phyloP scores from a whole-genome alignment of 176 grass and related monocot species.

The bread wheat (Triticum aestivum) region DNA sequence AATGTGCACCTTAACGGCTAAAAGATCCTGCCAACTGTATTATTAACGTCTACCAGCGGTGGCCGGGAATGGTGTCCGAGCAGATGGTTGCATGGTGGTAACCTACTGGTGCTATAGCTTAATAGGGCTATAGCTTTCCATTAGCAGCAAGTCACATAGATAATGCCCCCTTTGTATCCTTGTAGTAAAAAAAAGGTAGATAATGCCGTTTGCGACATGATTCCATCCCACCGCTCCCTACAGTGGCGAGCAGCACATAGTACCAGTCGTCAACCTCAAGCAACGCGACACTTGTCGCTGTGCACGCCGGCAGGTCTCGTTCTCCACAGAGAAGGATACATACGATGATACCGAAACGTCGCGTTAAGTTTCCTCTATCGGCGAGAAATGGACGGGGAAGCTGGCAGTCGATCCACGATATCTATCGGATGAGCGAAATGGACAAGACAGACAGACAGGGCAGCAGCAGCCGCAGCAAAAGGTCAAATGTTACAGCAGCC shows the following conservation, averaged over 20 bases:
- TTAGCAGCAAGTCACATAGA: too few relatives aligned
- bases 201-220: slow-evolving; percentile 17
- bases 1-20: too few relatives aligned
- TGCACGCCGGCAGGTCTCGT: too few relatives aligned
- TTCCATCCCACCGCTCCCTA: not conserved
- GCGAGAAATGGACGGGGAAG: not conserved
- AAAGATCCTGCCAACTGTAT: too few relatives aligned
- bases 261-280: slow-evolving; percentile 13
- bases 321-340: too few relatives aligned
- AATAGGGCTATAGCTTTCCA: too few relatives aligned
- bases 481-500: not conserved
- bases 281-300: not conserved
- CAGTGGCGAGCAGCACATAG: not conserved
- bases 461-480: slow-evolving; percentile 16
- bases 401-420: not conserved
- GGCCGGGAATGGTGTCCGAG: too few relatives aligned
- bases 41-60: too few relatives aligned
- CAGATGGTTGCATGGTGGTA: too few relatives aligned
- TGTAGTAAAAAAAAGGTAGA: slow-evolving; percentile 2
- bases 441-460: slow-evolving; percentile 10
- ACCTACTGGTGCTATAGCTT: too few relatives aligned
- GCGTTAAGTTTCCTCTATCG: not conserved
- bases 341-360: not conserved
- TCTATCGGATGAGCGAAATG: not conserved
- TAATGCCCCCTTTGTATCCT: too few relatives aligned